phyloP scores from a whole-genome alignment of 73 alveolate species.

The Paramecium primaurelia region DNA sequence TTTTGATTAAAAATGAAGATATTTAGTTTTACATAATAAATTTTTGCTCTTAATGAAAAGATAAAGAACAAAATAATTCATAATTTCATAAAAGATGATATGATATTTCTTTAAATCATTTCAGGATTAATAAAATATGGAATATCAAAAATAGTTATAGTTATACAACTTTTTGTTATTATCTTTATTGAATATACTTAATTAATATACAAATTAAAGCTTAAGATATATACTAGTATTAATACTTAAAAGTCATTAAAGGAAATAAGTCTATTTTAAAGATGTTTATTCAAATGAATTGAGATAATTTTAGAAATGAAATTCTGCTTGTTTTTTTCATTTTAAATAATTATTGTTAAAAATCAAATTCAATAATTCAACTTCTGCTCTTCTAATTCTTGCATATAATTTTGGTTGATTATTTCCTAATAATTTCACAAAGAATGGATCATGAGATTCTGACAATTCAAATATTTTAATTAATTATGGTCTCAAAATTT shows the following conservation, averaged over 20 bases:
- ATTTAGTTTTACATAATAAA: no score
- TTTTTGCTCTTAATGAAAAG: no score
- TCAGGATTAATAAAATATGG: no score
- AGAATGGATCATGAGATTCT: background rate
- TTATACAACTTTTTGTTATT: no score
- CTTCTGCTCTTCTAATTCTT: slow-evolving; percentile 86
- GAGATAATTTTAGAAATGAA: slow-evolving; percentile 42
- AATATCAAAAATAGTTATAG: no score
- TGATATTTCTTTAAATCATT: no score
- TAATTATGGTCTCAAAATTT: background rate
- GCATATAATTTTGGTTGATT: slow-evolving; percentile 80
- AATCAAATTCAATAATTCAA: slow-evolving; percentile 90
- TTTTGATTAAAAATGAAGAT: no score
- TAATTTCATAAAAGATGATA: no score
- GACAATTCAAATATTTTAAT: background rate
- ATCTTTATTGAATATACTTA: no score
- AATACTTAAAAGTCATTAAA: slow-evolving; percentile 37
- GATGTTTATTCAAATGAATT: slow-evolving; percentile 68
- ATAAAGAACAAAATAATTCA: no score
- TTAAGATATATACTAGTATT: no score
- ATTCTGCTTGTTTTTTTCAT: slow-evolving; percentile 82
- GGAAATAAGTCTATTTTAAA: slow-evolving; percentile 68
- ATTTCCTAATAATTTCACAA: slow-evolving; percentile 56
- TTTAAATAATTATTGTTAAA: slow-evolving; percentile 91
- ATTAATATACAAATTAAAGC: no score